Evolutionary conservation across 2,329 filamentous ascomycete genomes (phyloP).

Genomic region (Ustulina deusta): DNA sequence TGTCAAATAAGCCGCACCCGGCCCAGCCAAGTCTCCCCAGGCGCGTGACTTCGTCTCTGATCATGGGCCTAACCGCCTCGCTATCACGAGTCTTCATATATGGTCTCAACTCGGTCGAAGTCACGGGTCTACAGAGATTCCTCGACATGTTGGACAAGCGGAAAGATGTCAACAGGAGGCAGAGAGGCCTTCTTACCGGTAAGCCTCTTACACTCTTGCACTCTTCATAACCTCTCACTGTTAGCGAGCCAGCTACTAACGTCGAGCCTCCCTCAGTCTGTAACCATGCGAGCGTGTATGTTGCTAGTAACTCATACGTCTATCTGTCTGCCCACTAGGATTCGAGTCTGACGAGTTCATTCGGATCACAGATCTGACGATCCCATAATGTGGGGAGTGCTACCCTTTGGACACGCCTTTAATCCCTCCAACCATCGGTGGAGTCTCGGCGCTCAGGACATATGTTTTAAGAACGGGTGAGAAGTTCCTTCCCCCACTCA

Average conservation of each 20-base stretch:
- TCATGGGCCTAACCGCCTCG: constrained; percentile 79
- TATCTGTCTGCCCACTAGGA: constrained; percentile 39
- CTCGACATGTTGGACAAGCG: constrained; percentile 80
- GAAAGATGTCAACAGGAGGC: constrained; percentile 71
- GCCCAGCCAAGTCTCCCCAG: constrained; percentile 72
- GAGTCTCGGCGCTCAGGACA: constrained; percentile 92
- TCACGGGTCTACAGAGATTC: constrained; percentile 81
- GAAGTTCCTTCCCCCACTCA: constrained; percentile 40
- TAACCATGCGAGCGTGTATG: constrained; percentile 90
- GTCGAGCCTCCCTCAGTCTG: constrained; percentile 68
- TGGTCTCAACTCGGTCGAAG: constrained; percentile 78
- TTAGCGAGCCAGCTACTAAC: constrained; percentile 35
- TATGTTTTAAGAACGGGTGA: constrained; percentile 90
- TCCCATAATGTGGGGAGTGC: constrained; percentile 90
- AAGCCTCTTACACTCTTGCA: constrained; percentile 39
- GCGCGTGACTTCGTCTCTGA: constrained; percentile 77
- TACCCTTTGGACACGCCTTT: constrained; percentile 80
- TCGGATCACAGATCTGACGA: constrained; percentile 81
- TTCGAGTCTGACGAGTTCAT: constrained; percentile 41
- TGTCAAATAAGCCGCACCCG: constrained; percentile 41
- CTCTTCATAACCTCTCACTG: constrained; percentile 9
- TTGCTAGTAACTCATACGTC: constrained; percentile 47
- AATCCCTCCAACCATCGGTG: constrained; percentile 83
- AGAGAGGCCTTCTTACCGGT: constrained; percentile 87
- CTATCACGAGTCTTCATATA: constrained; percentile 81